These are phyloP conservation scores for Cymodocea nodosa DNA, from an alignment of 116 monocot genomes.

Conservation along the genomic window DNA sequence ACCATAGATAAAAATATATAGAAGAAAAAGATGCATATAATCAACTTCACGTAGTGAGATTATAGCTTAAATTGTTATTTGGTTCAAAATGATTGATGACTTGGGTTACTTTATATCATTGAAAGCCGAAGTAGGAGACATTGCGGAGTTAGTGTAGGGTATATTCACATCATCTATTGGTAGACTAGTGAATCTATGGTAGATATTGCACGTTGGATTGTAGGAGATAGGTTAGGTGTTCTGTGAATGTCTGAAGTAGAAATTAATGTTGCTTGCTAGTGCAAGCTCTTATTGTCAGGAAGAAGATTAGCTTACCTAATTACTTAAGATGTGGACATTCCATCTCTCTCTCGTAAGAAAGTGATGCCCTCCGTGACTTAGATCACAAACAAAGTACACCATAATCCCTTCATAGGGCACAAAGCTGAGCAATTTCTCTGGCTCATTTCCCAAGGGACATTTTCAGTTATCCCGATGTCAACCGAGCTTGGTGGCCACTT, in stretches of 20 bases:
- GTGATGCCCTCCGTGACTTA: not conserved
- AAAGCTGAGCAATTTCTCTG: not conserved
- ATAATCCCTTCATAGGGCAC: not conserved
- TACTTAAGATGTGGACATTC: constrained; percentile 3
- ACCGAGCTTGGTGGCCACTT: not conserved
- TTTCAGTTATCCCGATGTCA: not conserved
- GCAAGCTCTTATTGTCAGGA: not conserved
- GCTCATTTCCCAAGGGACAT: not conserved
- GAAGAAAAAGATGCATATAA: too few relatives aligned
- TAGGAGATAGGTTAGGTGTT: constrained; percentile 1
- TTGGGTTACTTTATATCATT: not conserved
- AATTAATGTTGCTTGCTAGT: not conserved
- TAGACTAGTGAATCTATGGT: not conserved
- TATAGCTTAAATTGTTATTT: too few relatives aligned
- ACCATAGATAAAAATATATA: too few relatives aligned
- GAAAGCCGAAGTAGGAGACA: not conserved
- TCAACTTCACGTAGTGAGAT: too few relatives aligned
- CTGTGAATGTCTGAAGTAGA: not conserved
- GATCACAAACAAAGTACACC: not conserved
- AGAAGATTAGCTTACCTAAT: not conserved
- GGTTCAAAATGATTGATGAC: too few relatives aligned
- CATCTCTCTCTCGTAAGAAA: not conserved
- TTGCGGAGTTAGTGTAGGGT: not conserved
- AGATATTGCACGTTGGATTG: not conserved
- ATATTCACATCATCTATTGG: not conserved